Evolutionary conservation across 2,329 filamentous ascomycete species (phyloP).

Genomic region (Fusarium sp.): DNA sequence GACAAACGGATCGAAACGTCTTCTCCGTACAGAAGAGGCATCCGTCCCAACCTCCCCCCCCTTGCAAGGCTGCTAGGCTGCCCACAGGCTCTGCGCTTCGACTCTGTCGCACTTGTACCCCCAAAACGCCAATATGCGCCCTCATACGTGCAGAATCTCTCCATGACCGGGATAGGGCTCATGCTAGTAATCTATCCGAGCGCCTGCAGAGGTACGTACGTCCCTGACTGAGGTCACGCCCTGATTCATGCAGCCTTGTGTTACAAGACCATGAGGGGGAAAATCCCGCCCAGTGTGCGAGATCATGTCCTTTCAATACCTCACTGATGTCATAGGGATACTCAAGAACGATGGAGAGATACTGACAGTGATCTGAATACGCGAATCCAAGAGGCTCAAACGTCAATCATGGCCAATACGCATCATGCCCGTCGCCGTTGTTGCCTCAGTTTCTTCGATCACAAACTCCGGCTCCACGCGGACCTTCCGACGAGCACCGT

Average conservation of each 20-base stretch:
- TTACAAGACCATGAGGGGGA: neutral
- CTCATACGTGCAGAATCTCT: conserved; percentile 26
- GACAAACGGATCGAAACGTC: neutral
- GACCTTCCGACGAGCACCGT: neutral
- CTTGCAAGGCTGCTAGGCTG: conserved; percentile 11
- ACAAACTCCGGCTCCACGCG: neutral
- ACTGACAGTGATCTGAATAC: neutral
- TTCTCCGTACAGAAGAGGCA: neutral
- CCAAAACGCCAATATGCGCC: conserved; percentile 1
- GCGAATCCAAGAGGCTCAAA: neutral
- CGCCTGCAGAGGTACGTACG: neutral
- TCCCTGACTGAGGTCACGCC: neutral
- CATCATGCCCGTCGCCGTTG: neutral
- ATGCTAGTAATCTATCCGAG: conserved; percentile 13
- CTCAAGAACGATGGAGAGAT: neutral
- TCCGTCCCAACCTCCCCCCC: neutral
- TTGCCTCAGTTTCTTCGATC: neutral
- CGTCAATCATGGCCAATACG: neutral
- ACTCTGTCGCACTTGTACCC: conserved; percentile 20
- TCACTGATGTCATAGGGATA: neutral
- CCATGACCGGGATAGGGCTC: neutral
- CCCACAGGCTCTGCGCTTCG: neutral
- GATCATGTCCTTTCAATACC: neutral
- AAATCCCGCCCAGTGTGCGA: neutral
- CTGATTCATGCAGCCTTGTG: neutral